A percentile compares a stretch with the other conserved stretches of the same genome.
These are phyloP conservation scores for Mycena belliarum DNA, from an alignment of 768 basidiomycete species.

Conservation along the genomic window DNA sequence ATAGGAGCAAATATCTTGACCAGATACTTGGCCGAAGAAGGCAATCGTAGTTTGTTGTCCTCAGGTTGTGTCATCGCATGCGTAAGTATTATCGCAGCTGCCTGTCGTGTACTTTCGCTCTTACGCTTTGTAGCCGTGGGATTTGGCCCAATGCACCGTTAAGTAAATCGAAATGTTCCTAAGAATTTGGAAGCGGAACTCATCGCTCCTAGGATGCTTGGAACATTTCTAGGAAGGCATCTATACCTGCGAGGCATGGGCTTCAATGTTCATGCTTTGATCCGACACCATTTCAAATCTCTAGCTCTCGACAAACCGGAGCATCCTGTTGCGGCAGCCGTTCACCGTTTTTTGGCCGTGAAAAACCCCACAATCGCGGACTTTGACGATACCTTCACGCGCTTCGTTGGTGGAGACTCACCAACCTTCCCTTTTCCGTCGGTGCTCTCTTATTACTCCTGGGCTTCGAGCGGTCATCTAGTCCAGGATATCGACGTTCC, in stretches of 20 bases:
- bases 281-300: conserved; percentile 58
- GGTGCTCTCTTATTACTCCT: conserved; percentile 49
- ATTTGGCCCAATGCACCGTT: conserved; percentile 32
- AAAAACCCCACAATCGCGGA: conserved; percentile 55
- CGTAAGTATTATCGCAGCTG: conserved; percentile 51
- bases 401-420: conserved; percentile 60
- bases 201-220: conserved; percentile 47
- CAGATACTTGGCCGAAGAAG: conserved; percentile 86
- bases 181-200: too few relatives aligned
- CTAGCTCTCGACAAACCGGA: too few relatives aligned
- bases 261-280: conserved; percentile 60
- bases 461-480: conserved; percentile 67
- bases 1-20: conserved; percentile 91
- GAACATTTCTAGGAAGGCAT: conserved; percentile 51
- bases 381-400: conserved; percentile 65
- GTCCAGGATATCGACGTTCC: conserved; percentile 55
- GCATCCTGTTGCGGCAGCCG: conserved; percentile 48
- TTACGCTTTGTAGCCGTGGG: conserved; percentile 49
- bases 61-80: conserved; percentile 76
- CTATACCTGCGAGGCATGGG: conserved; percentile 85
- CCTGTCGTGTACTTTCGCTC: neutral
- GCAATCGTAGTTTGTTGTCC: conserved; percentile 55
- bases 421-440: conserved; percentile 48
- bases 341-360: conserved; percentile 45
- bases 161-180: too few relatives aligned